Conservation (phyloP, 164 flowering plant species). For the Tetracentron sinense region DNA sequence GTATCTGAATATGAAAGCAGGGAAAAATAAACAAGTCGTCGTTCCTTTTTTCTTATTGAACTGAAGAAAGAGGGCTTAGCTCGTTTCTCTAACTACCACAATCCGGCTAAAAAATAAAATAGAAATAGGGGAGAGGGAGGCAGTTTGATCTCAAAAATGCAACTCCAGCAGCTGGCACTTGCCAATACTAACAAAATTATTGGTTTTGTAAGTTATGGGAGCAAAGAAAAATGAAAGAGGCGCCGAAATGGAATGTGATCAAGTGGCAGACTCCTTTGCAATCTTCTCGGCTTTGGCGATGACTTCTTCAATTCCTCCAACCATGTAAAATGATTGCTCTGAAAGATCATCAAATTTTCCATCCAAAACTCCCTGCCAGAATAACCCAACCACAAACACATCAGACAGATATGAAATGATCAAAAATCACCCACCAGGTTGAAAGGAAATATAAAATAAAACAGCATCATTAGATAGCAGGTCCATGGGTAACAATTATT, state of each 20-base stretch:
- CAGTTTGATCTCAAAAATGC: constrained; percentile 30
- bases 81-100: constrained; percentile 16
- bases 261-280: constrained; percentile 75
- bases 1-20: too few relatives aligned
- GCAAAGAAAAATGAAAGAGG: constrained; percentile 3
- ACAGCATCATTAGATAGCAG: neutral
- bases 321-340: constrained; percentile 96
- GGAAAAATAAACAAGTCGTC: neutral
- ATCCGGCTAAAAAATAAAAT: constrained; percentile 12
- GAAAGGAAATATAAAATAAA: neutral
- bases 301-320: constrained; percentile 97
- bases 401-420: too few relatives aligned
- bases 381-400: neutral
- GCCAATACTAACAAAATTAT: constrained; percentile 46
- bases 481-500: too few relatives aligned
- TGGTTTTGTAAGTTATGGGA: constrained; percentile 25
- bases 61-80: neutral
- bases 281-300: constrained; percentile 97
- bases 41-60: neutral
- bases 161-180: constrained; percentile 21
- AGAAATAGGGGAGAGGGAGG: constrained; percentile 18
- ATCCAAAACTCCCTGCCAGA: constrained; percentile 83
- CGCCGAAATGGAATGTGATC: constrained; percentile 3
- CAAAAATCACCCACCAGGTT: too few relatives aligned
- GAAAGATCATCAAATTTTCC: constrained; percentile 94